Percentiles rank a stretch among this genome's conserved stretches.
Evolutionary conservation across 2,329 filamentous ascomycete species (phyloP).

Genomic region (Fusarium redolens): DNA sequence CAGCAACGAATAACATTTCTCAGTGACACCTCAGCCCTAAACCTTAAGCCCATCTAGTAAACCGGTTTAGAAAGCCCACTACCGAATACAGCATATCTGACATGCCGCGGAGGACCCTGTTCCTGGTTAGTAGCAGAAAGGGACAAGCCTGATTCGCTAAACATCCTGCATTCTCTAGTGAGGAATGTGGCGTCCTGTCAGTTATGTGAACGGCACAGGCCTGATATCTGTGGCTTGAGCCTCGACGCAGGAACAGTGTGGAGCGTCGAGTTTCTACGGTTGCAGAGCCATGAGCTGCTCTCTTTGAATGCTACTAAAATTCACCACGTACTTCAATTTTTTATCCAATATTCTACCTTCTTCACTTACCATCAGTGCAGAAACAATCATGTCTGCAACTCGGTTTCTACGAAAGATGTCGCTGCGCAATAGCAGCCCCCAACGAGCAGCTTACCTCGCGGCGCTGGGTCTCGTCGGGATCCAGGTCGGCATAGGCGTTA

Average conservation of each 20-base stretch:
- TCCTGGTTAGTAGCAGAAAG: not conserved
- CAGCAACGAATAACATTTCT: not conserved
- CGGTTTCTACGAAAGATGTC: not conserved
- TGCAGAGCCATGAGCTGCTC: not conserved
- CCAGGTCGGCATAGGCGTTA: not conserved
- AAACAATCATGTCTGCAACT: not conserved
- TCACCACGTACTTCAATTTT: not conserved
- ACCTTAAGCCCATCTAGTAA: not conserved
- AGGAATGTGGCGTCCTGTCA: not conserved
- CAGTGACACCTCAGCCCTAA: not conserved
- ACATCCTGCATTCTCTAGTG: not conserved
- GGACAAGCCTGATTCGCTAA: not conserved
- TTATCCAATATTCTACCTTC: not conserved
- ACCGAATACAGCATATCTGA: not conserved
- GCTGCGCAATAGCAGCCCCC: not conserved
- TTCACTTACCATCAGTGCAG: not conserved
- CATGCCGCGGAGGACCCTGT: not conserved
- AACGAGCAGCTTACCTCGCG: not conserved
- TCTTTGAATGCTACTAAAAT: not conserved
- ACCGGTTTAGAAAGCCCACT: not conserved
- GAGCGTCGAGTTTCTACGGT: not conserved
- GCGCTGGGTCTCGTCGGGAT: not conserved
- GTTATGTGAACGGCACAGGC: not conserved
- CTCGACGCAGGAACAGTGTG: not conserved
- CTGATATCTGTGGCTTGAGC: not conserved